Evolutionary conservation across 164 flowering plant genomes (phyloP), one percentile per base, ranked within the genome.

Genomic region (Annona cherimola): DNA sequence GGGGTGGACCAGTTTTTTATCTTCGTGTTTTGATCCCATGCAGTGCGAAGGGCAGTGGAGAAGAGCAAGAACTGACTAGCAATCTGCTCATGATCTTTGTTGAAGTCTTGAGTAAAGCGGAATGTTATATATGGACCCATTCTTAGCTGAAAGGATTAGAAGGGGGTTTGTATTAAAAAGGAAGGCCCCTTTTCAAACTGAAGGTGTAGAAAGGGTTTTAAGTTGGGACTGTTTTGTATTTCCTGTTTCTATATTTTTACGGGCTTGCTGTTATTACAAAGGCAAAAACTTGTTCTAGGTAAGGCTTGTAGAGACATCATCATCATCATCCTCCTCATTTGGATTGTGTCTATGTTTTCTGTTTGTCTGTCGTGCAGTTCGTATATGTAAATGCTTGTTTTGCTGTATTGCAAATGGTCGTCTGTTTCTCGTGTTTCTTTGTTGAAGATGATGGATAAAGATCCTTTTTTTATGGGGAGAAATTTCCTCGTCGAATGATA

Each of bases 11-110:
- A n/a, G n/a, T n/a, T n/a, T n/a, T n/a, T n/a, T n/a, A n/a, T n/a
- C n/a, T n/a, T n/a, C n/a, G n/a, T n/a, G n/a, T n/a, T 75, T 35
- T 72, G 39, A 16, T 70, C 74, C 26, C 12, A 75, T 79, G 81
- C 86, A 87, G 92, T 92, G 14, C 91, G 91, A 14, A 84, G 91
- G 74, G 89, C 91, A 63, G 84, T 83, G 86, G 89, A 87, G 83
- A 87, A 87, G 72, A 83, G 86, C 86, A 88, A 83, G 75, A 82
- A 76, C 68, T 76, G 79, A 81, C 81, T 86, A 85, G 83, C 42
- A 20, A 5, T 3, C 5, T 75, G 61, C 45, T 54, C n/a, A n/a
- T n/a, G 41, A 63, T 5, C 45, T 46, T 19, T 41, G 64, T 61
- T 63, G 18, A 20, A 44, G 16, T n/a, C 60, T 46, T 11, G 40